Evolutionary conservation across 768 basidiomycete species (phyloP), one percentile per base, ranked within the genome.

Genomic region (Hortiboletus flavorubellus): DNA sequence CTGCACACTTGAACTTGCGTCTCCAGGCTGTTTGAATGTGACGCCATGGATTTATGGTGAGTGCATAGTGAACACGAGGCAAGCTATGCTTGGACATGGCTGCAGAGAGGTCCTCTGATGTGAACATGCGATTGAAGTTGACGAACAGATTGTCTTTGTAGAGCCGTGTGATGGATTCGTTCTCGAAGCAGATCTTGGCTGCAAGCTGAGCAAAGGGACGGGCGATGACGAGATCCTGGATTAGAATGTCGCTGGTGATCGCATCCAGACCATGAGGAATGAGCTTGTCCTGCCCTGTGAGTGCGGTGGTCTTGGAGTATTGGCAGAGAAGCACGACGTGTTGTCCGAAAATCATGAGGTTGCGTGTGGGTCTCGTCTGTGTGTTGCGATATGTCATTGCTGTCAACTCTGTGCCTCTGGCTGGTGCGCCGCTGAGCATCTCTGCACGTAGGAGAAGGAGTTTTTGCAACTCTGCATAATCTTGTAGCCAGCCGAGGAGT

Each of bases 131-230:
- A 5, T 54, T 44, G 12, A 53, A 50, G 53, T 68, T 61, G 29
- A 70, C 53, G 42, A 70, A 68, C 0, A 68, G 5, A 2, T 42
- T 52, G 0, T 61, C 46, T 0, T 39, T n/a, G 37, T 70, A 70
- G 0, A 45, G 46, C 0, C n/a, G n/a, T n/a, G n/a, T n/a, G n/a
- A n/a, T 51, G 8, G 0, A 18, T 9, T 33, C 0, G 1, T 44
- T 0, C 7, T 29, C n/a, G n/a, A 59, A 59, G 18, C 54, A 59
- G 0, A 41, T 7, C 1, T 23, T 39, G 2, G 53, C 43, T 1
- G 46, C 46, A 1, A 60, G 8, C 4, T 55, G 16, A 11, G 60
- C 58, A 26, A 61, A 55, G 0, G 48, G 51, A 0, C 48, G 5
- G 3, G 58, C 44, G 0, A 60, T 3, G 0, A 26, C 35, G 0